These are phyloP conservation scores for Nakazawaea pomicola DNA, from an alignment of 805 yeast genomes.

Conservation along the genomic window DNA sequence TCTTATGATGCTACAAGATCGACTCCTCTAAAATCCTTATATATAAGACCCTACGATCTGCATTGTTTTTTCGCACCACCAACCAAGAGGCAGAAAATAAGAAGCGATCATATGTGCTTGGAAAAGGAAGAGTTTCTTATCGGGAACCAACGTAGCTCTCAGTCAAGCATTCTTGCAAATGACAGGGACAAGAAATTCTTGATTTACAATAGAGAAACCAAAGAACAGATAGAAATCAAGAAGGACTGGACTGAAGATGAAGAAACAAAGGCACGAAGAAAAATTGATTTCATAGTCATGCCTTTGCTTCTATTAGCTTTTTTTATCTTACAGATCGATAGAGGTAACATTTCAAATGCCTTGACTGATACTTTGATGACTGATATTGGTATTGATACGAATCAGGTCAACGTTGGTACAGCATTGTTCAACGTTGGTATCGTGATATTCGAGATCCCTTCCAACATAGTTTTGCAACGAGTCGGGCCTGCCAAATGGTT, in stretches of 20 bases:
- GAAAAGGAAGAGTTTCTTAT: not conserved
- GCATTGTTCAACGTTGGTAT: slow-evolving; percentile 51
- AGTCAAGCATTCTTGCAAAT: no score
- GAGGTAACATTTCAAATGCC: slow-evolving; percentile 52
- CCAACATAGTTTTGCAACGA: slow-evolving; percentile 59
- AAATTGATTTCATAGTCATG: slow-evolving; percentile 16
- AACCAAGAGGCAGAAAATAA: no score
- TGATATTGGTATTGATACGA: slow-evolving; percentile 49
- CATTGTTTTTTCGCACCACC: no score
- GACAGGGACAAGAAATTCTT: not conserved
- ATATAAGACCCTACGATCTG: no score
- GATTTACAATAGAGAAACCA: slow-evolving; percentile 7
- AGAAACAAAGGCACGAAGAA: slow-evolving; percentile 14
- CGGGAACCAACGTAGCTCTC: no score
- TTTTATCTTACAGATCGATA: slow-evolving; percentile 51
- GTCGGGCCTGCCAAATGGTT: slow-evolving; percentile 62
- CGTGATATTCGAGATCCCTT: slow-evolving; percentile 55
- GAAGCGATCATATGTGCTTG: not conserved
- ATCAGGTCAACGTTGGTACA: slow-evolving; percentile 55
- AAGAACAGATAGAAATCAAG: slow-evolving; percentile 10
- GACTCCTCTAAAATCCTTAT: no score
- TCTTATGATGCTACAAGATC: no score
- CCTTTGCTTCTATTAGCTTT: slow-evolving; percentile 12
- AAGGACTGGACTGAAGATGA: slow-evolving; percentile 18
- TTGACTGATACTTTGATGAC: slow-evolving; percentile 51